Conservation (phyloP, 805 yeast genomes). For the Candida endomychidarum region DNA sequence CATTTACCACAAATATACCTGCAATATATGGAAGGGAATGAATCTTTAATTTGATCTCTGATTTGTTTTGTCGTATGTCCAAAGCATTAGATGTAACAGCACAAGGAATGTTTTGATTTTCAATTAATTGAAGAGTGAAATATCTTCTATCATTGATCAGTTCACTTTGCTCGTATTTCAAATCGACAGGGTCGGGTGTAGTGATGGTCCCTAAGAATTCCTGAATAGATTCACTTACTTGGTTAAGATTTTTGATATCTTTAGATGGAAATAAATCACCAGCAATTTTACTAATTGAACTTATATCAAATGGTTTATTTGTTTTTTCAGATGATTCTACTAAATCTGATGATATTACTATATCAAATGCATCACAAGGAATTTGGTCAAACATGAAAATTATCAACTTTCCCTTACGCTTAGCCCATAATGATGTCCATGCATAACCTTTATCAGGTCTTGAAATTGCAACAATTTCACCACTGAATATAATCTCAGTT, state of each 20-base stretch:
- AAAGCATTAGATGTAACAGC: conserved; percentile 66
- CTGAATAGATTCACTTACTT: conserved; percentile 29
- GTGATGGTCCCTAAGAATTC: conserved; percentile 19
- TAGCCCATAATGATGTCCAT: conserved; percentile 93
- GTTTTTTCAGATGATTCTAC: background rate
- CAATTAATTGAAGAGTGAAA: conserved; percentile 52
- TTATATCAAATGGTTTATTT: conserved; percentile 13
- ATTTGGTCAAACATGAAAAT: conserved; percentile 88
- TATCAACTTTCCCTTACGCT: conserved; percentile 64
- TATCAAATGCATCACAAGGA: conserved; percentile 59
- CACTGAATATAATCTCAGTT: conserved; percentile 63
- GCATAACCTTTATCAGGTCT: conserved; percentile 61
- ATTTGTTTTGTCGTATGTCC: conserved; percentile 42
- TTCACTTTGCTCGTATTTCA: conserved; percentile 20
- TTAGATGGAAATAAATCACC: conserved; percentile 29
- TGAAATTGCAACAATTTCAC: conserved; percentile 79
- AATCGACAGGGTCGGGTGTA: conserved; percentile 12
- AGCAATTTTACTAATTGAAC: conserved; percentile 31
- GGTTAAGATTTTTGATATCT: conserved; percentile 17
- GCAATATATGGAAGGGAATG: conserved; percentile 85
- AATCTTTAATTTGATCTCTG: conserved; percentile 57
- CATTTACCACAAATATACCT: conserved; percentile 73
- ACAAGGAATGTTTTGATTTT: conserved; percentile 61
- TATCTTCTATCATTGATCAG: conserved; percentile 59
- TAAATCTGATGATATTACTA: conserved; percentile 32